A percentile compares a stretch with the other conserved stretches of the same genome.
Evolutionary conservation across 345 rosid species (phyloP).

Genomic region (Citropsis articulata): DNA sequence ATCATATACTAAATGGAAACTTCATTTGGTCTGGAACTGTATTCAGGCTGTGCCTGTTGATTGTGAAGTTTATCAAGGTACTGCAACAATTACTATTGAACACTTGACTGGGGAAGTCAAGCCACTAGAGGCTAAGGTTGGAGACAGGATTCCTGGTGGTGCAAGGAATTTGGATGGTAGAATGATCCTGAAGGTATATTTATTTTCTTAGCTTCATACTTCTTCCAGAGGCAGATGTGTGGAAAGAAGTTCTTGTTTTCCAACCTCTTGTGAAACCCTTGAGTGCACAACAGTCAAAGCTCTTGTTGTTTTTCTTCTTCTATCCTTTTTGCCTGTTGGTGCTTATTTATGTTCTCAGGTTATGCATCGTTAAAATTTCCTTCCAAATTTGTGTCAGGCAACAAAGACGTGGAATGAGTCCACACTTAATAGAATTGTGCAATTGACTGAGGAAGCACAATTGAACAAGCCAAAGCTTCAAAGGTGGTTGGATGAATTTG

Average conservation of each 20-base stretch:
- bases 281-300: background rate
- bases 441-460: slow-evolving; percentile 95
- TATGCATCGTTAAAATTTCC: slow-evolving; percentile 10
- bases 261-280: background rate
- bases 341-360: slow-evolving; percentile 7
- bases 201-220: background rate
- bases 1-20: background rate
- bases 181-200: slow-evolving; percentile 81
- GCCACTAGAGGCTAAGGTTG: slow-evolving; percentile 82
- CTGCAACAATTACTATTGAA: slow-evolving; percentile 91
- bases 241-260: slow-evolving; percentile 12
- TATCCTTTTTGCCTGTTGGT: background rate
- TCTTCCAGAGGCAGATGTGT: background rate
- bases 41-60: slow-evolving; percentile 88
- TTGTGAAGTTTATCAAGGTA: slow-evolving; percentile 85
- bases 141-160: slow-evolving; percentile 92
- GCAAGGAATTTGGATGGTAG: slow-evolving; percentile 97
- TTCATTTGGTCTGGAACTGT: slow-evolving; percentile 15
- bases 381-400: slow-evolving; percentile 44
- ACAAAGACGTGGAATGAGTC: slow-evolving; percentile 90
- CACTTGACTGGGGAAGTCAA: slow-evolving; percentile 97
- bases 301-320: background rate
- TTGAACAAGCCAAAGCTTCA: slow-evolving; percentile 87
- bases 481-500: slow-evolving; percentile 96
- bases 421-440: slow-evolving; percentile 81